Evolutionary conservation across 2,329 filamentous ascomycete species (phyloP).

Genomic region (Botryotinia globosa): DNA sequence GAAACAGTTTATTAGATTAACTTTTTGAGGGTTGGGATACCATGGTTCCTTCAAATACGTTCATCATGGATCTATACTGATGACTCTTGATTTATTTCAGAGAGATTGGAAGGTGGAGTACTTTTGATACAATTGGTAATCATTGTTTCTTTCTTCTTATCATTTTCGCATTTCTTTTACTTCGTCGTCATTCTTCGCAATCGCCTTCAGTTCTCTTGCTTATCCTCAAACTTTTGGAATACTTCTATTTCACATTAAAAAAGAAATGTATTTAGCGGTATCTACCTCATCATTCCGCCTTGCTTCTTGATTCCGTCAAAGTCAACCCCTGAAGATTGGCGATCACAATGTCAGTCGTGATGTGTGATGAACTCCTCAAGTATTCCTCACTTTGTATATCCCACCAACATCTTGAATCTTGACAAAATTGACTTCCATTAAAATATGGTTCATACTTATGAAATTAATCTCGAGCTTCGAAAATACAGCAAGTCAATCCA

Average conservation of each 20-base stretch:
- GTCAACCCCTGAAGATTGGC: background rate
- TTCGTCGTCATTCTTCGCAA: no score
- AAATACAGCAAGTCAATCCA: background rate
- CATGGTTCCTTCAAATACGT: accelerated
- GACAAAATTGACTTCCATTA: accelerated
- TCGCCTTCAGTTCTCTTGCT: no score
- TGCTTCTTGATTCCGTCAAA: background rate
- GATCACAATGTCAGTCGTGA: background rate
- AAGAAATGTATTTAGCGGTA: no score
- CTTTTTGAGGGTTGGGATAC: background rate
- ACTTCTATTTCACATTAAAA: no score
- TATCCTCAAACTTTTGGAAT: no score
- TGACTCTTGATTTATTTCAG: no score
- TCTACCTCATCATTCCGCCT: background rate
- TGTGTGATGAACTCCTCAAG: background rate
- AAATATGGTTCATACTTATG: background rate
- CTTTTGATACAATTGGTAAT: no score
- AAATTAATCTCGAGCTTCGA: background rate
- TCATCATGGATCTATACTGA: background rate
- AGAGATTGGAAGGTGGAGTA: no score
- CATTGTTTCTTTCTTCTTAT: no score
- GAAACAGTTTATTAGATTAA: no score
- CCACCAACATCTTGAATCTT: accelerated
- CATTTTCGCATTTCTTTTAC: no score
- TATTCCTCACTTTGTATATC: background rate